Evolutionary conservation across 2,329 filamentous ascomycete genomes (phyloP).

Genomic region (Fusarium palustre): DNA sequence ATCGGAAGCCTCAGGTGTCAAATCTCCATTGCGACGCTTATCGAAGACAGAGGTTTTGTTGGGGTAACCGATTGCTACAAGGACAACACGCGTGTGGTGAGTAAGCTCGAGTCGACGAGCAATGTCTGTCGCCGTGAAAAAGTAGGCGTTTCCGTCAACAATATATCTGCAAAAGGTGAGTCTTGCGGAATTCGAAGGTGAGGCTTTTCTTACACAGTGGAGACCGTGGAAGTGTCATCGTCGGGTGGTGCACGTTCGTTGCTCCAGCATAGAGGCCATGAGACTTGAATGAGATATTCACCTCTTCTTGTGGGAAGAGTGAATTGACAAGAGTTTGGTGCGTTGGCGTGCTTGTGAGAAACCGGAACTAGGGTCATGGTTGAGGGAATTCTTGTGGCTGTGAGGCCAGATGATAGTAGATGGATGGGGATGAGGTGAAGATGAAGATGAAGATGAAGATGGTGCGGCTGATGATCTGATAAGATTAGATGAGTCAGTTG

Average conservation of each 20-base stretch:
- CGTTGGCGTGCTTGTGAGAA: constrained; percentile 3
- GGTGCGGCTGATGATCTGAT: constrained; percentile 25
- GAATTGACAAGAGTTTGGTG: constrained; percentile 40
- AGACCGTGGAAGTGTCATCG: constrained; percentile 28
- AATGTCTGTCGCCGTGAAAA: constrained; percentile 50
- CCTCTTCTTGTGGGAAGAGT: constrained; percentile 32
- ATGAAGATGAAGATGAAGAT: neutral
- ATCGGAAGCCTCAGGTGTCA: constrained; percentile 45
- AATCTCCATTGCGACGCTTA: constrained; percentile 45
- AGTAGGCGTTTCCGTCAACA: constrained; percentile 52
- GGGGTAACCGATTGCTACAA: constrained; percentile 52
- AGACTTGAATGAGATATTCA: constrained; percentile 47
- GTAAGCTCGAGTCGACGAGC: constrained; percentile 43
- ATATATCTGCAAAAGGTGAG: constrained; percentile 44
- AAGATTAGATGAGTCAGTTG: constrained; percentile 17
- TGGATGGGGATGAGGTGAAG: neutral
- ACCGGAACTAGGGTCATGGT: constrained; percentile 23
- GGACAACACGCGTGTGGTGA: constrained; percentile 42
- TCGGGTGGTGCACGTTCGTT: constrained; percentile 32
- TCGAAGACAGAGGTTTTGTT: constrained; percentile 45
- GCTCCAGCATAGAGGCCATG: constrained; percentile 47
- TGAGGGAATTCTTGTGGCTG: neutral
- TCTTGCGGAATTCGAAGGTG: neutral
- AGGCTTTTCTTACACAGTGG: constrained; percentile 46
- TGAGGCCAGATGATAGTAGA: neutral